Base-by-base conservation (phyloP, 257 asterid genomes). In the Plantago ovata region DNA sequence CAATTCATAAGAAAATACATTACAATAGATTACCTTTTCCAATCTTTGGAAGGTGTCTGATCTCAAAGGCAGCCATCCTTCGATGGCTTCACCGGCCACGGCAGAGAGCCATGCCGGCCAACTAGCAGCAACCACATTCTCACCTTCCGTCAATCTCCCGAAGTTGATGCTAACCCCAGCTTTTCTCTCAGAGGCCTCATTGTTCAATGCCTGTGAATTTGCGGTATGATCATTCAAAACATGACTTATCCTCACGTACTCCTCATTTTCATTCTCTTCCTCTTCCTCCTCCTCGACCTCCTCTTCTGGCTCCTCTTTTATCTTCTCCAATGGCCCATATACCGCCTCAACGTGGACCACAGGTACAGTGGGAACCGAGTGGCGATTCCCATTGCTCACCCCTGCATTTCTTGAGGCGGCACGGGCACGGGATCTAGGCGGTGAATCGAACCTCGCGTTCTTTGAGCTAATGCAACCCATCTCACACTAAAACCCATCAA, bases 381-480 rank as follows among this genome's bases (percentile, higher is more conserved):
- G 28, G 16, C 3, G 14, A 6, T 47, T 47, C 21, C 24, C 53
- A 47, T 47, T 33, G 16, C 20, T 61, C 3, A 75, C 56, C 13
- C 74, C 40, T 44, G 54, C 66, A 41, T 63, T 44, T 48, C 62
- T 20, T 9, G 69, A 57, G 21, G 76, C 66, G 57, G 58, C 68
- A 67, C 4, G 22, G 70, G 56, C 14, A 50, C 23, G 28, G 28
- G 23, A 11, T 65, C 62, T 19, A 64, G 39, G 68, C 44, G 83
- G 81, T 20, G 84, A 76, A 8, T 56, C 56, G 43, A 82, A 53
- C 76, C 80, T 59, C 0, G 80, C 80, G 28, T 86, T 81, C 80
- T 82, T 90, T 68, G 95, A 90, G 84, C 91, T 86, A 53, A 84
- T 78, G 56, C 98, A 90, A 80, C 98, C 98, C 98, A 90, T 86